Percentiles rank a stretch among this genome's conserved stretches.
phyloP scores from a whole-genome alignment of 2,329 filamentous ascomycete species.

The Penicillium aurantiogriseum region DNA sequence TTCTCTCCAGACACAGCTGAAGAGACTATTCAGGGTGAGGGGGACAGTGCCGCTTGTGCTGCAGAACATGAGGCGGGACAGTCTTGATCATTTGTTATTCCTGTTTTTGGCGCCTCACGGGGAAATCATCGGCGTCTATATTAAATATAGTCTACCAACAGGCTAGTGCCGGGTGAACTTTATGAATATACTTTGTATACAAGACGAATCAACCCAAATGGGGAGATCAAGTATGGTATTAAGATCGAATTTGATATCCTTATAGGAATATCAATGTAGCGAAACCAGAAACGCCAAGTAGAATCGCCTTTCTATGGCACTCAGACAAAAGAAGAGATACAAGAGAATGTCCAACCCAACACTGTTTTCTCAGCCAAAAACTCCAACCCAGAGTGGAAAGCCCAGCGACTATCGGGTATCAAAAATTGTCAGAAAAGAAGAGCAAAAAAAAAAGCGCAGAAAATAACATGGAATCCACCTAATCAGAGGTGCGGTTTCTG shows the following conservation, averaged over 20 bases:
- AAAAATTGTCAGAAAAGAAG: conserved; percentile 12
- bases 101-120: background rate
- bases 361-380: conserved; percentile 20
- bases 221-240: conserved; percentile 6
- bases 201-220: background rate
- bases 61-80: background rate
- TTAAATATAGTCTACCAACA: background rate
- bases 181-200: background rate
- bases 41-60: background rate
- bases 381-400: conserved; percentile 19
- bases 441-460: conserved; percentile 1
- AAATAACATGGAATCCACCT: conserved; percentile 8
- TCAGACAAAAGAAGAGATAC: conserved; percentile 13
- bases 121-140: background rate
- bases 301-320: conserved; percentile 5
- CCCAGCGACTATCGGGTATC: conserved; percentile 28
- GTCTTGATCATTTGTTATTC: background rate
- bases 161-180: background rate
- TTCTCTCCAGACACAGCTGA: background rate
- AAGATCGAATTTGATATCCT: background rate
- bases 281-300: conserved; percentile 3
- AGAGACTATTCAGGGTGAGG: background rate
- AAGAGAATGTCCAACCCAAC: conserved; percentile 11
- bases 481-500: conserved; percentile 31
- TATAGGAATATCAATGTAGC: conserved; percentile 1